Evolutionary conservation across 2,329 filamentous ascomycete genomes (phyloP), one percentile per base, ranked within the genome.

Genomic region (Clonostachys rhizophaga): DNA sequence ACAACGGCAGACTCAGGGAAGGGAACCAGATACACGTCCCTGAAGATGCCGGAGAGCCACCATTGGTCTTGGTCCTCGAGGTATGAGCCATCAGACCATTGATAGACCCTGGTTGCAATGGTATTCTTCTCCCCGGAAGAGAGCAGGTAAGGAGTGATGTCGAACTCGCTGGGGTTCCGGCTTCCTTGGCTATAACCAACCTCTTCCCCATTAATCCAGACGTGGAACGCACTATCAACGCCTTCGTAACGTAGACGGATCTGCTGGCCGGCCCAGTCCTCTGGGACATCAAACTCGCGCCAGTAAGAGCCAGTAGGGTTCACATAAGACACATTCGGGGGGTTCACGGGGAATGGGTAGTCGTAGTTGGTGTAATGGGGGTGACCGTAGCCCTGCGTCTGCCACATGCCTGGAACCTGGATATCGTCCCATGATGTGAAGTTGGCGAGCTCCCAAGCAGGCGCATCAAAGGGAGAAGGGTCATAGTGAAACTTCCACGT

Each of bases 11-110:
- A 57, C 18, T 64, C 60, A 0, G 78, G 75, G 49, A 86, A 79
- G 0, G 74, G 72, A 8, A 86, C 58, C 5, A 88, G 64, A 45
- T 78, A 72, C 1, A 87, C 83, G 55, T 87, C 83, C n/a, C 83
- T 72, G 57, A 85, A 87, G 44, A 86, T 87, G 71, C 75, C 78
- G 18, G 78, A 82, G 6, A 86, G 63, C 78, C 81, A 83, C 83
- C 83, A 87, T 56, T 86, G 81, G 58, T 87, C 82, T 54, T 83
- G 81, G 47, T 87, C 83, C 59, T 88, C 84, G 34, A 87, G 83
- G 54, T 87, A 87, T 0, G 78, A 79, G 2, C 80, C 84, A 53
- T 87, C 83, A 11, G 75, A 86, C 70, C 79, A 86, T 57, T 87
- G 83, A 52, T 88, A 88, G 0, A 88, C 85, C n/a, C 76, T 70